Conservation (phyloP, 768 basidiomycete species). For the Clavaria fumosa region DNA sequence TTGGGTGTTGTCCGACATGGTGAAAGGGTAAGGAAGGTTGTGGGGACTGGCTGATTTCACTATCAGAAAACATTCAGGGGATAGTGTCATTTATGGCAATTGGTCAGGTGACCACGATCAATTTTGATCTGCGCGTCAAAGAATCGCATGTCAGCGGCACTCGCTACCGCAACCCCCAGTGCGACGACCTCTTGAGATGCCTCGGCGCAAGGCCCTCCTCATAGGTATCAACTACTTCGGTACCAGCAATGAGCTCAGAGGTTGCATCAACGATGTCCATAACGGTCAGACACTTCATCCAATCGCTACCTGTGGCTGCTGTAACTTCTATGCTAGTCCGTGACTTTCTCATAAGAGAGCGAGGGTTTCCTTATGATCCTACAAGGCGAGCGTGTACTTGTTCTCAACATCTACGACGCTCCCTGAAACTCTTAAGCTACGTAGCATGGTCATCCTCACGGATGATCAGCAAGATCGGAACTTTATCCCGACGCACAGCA, state of each 20-base stretch:
- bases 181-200: no score
- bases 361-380: constrained; percentile 2
- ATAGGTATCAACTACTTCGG: constrained; percentile 73
- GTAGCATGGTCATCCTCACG: constrained; percentile 13
- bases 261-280: constrained; percentile 70
- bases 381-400: background rate
- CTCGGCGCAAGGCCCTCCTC: constrained; percentile 2
- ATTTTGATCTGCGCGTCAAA: no score
- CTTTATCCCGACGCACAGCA: constrained; percentile 39
- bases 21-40: no score
- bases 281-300: constrained; percentile 44
- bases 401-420: background rate
- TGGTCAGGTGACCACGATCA: no score
- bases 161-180: no score
- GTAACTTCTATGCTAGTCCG: constrained; percentile 9
- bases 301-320: constrained; percentile 21
- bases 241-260: constrained; percentile 42
- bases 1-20: no score
- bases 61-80: no score
- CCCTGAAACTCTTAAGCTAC: no score
- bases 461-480: constrained; percentile 38
- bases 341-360: background rate
- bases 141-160: no score
- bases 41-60: no score
- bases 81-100: no score